These are phyloP conservation scores for Hortaea werneckii DNA, from an alignment of 2,329 filamentous ascomycete species.

Conservation along the genomic window DNA sequence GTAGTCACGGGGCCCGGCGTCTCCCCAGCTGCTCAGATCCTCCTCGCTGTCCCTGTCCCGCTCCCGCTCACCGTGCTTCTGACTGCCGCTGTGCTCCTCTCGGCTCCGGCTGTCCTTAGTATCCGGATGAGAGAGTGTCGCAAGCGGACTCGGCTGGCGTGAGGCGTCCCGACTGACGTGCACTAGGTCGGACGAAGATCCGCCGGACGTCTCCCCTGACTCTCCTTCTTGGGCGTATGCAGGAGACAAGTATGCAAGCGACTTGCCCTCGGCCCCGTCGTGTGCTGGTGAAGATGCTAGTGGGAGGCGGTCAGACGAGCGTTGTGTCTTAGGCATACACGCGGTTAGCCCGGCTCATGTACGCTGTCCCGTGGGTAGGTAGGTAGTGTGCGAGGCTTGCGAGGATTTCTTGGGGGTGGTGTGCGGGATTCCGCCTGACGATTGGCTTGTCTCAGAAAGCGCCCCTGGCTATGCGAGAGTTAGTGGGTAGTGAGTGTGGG, in stretches of 20 bases:
- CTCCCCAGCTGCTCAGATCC: constrained; percentile 32
- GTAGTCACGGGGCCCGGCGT: constrained; percentile 16
- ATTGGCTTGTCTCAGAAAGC: not conserved
- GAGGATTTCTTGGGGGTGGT: not conserved
- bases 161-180: constrained; percentile 21
- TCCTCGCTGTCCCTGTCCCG: constrained; percentile 28
- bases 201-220: constrained; percentile 5
- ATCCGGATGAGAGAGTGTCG: constrained; percentile 17
- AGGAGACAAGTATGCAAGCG: constrained; percentile 11
- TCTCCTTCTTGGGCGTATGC: constrained; percentile 12
- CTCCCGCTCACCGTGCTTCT: not conserved
- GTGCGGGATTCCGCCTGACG: not conserved
- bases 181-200: constrained; percentile 20
- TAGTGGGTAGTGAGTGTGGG: not conserved
- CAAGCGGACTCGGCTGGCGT: constrained; percentile 22
- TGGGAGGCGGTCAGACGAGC: constrained; percentile 3
- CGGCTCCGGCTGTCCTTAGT: constrained; percentile 24
- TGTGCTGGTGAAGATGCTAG: not conserved
- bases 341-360: constrained; percentile 8
- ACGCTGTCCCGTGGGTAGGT: not conserved
- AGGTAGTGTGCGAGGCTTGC: not conserved
- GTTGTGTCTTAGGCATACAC: constrained; percentile 18
- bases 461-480: not conserved
- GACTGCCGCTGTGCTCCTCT: not conserved
- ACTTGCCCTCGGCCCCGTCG: constrained; percentile 1